These are phyloP conservation scores for Spiraea crenata DNA, from an alignment of 331 rosid genomes.

Conservation along the genomic window DNA sequence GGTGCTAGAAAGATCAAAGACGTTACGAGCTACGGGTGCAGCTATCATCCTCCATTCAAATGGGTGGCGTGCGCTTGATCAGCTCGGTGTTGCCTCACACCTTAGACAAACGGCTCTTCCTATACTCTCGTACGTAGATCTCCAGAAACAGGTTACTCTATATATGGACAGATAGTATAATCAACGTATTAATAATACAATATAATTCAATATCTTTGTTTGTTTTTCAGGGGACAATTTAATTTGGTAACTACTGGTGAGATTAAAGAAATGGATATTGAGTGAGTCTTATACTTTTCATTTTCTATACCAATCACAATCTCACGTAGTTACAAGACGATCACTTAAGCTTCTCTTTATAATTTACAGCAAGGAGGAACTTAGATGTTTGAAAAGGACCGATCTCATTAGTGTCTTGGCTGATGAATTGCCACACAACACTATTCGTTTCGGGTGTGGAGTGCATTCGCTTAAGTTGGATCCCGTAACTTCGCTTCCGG, in stretches of 20 bases:
- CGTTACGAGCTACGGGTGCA: slow-evolving; percentile 43
- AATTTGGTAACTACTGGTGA: neutral
- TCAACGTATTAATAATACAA: no score
- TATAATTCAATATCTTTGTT: neutral
- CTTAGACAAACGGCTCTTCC: slow-evolving; percentile 37
- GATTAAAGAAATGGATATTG: neutral
- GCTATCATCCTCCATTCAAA: slow-evolving; percentile 48
- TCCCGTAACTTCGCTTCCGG: slow-evolving; percentile 8
- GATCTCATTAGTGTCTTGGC: slow-evolving; percentile 1
- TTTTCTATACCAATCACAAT: neutral
- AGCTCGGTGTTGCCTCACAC: slow-evolving; percentile 46
- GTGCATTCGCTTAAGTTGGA: slow-evolving; percentile 6
- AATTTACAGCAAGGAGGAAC: slow-evolving; percentile 2
- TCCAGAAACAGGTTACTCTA: neutral
- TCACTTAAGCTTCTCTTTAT: neutral
- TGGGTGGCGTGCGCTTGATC: slow-evolving; percentile 65
- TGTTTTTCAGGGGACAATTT: slow-evolving; percentile 4
- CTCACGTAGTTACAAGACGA: no score
- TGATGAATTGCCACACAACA: slow-evolving; percentile 7
- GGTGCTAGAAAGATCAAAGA: slow-evolving; percentile 51
- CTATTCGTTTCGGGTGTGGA: neutral
- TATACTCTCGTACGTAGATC: neutral
- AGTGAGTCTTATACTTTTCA: neutral
- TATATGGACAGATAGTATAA: no score
- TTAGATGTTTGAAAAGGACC: slow-evolving; percentile 13